Evolutionary conservation across 441 rosid species (phyloP), one percentile per base, ranked within the genome.

Genomic region (Jatropha podagrica): DNA sequence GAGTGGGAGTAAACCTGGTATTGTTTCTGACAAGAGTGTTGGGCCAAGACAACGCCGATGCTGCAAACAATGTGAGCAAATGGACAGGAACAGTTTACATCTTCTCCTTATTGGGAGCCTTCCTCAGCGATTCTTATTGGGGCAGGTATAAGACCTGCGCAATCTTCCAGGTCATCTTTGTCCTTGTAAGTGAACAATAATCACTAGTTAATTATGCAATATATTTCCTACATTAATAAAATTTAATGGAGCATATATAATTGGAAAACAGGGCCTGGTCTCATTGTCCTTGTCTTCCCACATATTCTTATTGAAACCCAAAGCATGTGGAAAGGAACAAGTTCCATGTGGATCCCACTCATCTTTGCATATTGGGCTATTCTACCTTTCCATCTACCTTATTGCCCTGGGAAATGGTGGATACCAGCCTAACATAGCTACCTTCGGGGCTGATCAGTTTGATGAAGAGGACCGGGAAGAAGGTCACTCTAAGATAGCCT

Each of bases 41-140:
- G 77, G 89, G 85, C 1, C 98, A 96, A 78, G 82, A 88, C 76
- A 96, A 93, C 84, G 99, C 96, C 32, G 96, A 89, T 2, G 99
- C 99, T 54, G 99, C 98, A 3, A 96, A 94, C 74, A 94, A 86
- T 69, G 98, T 96, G 5, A 94, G 98, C 92, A 96, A 90, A 85
- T 96, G 99, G 99, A 96, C 99, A 11, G 98, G 98, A 74, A 94
- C 99, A 2, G 98, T 96, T 74, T 96, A 96, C 72, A 91, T 96
- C 42, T 96, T 88, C 88, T 96, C 99, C 18, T 86, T 96, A 4
- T 83, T 96, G 5, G 99, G 99, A 3, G 99, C 99, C 48, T 96
- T 96, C 71, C 88, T 96, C 4, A 96, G 99, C 55, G 98, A 94
- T 74, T 96, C 99, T 42, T 96, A 96, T 79, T 96, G 97, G 98